Evolutionary conservation across 257 asterid species (phyloP), one percentile per base, ranked within the genome.

Genomic region (Henckelia pumila): DNA sequence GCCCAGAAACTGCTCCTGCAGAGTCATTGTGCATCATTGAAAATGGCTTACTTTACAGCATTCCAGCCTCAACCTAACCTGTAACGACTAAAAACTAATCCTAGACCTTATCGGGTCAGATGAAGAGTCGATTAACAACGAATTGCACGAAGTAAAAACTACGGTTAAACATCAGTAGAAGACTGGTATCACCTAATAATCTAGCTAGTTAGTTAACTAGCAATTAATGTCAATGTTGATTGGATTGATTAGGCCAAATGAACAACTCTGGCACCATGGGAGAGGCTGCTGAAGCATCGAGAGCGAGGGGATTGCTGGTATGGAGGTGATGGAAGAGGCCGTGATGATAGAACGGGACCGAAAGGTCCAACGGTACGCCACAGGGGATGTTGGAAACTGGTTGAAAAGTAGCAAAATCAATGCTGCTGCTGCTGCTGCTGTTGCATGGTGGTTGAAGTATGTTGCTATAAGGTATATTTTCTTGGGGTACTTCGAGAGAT

Each of bases 201-300:
- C n/a, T n/a, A n/a, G n/a, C 20, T 16, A 47, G 8, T 20, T 47
- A 47, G 53, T 47, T 4, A 47, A 47, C 53, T 47, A 16, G 53
- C 53, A 14, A n/a, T n/a, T n/a, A n/a, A 40, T 40, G 53, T 47
- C 53, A 4, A 4, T 69, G 64, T 72, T 76, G 84, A 79, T 88
- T 86, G 30, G 93, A 81, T 69, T 85, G 95, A 71, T 86, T 87
- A 30, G 97, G 96, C 98, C 98, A 93, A 2, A 93, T 77, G 87
- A 75, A 86, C 25, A 78, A 80, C 80, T 90, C 98, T 0, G 85
- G 75, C 2, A 61, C 77, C 82, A 82, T 78, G 8, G 86, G 59
- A 3, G 88, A 64, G 40, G 24, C 59, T 0, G 24, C 59, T 0
- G 83, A 55, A 11, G 61, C 75, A 0, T 69, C 79, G 0, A 84